Conservation (phyloP, 352 stramenopile species). For the Pythium aquatile region DNA sequence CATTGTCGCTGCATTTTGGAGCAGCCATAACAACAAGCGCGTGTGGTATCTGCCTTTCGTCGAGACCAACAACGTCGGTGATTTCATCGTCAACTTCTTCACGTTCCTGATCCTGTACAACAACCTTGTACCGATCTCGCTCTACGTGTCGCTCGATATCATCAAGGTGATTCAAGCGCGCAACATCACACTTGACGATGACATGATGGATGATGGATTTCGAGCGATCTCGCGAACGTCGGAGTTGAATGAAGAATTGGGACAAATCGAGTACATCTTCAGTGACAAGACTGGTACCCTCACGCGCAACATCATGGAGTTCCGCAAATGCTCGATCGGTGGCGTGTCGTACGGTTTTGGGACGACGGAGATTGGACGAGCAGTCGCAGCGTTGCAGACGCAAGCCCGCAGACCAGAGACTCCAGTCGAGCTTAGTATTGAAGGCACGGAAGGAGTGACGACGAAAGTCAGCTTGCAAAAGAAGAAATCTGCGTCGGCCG, state of each 20-base stretch:
- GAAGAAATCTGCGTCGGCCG: not conserved
- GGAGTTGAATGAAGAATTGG: conserved; percentile 92
- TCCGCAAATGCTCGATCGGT: conserved; percentile 88
- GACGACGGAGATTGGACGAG: conserved; percentile 72
- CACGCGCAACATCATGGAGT: conserved; percentile 99
- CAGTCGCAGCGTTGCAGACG: conserved; percentile 48
- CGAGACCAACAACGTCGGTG: conserved; percentile 28
- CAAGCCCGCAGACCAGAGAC: conserved; percentile 19
- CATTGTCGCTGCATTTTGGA: conserved; percentile 39
- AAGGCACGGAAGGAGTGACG: conserved; percentile 7
- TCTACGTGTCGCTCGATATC: conserved; percentile 97
- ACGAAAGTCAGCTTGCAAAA: not conserved
- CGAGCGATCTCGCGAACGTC: conserved; percentile 83
- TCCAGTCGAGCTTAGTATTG: conserved; percentile 6
- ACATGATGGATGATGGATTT: conserved; percentile 88
- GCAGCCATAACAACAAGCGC: conserved; percentile 29
- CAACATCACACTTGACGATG: conserved; percentile 53
- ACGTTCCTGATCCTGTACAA: conserved; percentile 96
- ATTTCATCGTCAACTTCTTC: conserved; percentile 86
- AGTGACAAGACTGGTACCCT: conserved; percentile 99
- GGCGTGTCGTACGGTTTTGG: conserved; percentile 85
- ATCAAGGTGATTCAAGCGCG: conserved; percentile 87
- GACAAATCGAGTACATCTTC: conserved; percentile 97
- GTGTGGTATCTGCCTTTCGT: conserved; percentile 59
- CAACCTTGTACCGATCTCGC: conserved; percentile 96